Base-by-base conservation (phyloP, 192 early-diverging fungal genomes). In the Ramicandelaber brevisporus region DNA sequence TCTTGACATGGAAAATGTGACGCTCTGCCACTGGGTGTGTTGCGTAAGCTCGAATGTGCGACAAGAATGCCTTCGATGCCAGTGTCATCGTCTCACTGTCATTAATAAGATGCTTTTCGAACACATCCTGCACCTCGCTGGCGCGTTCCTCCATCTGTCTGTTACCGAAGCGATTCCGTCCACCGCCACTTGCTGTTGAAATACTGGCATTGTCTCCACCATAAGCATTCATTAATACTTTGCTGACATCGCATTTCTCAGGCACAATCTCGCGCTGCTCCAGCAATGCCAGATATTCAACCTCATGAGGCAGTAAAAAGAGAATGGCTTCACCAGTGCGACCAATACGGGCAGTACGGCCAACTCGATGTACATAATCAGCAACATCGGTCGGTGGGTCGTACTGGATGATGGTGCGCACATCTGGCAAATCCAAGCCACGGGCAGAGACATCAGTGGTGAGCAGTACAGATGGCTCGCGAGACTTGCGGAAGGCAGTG, bases 391-490 rank as follows among this genome's bases (percentile, higher is more conserved):
- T 56, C 6, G 93, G 93, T 21, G 87, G 76, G 45, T 99, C 93
- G 37, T 85, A 93, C 50, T 99, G 93, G 23, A 99, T 59, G 43
- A 99, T 84, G 26, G 61, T 63, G 14, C 66, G 61, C 13, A 96
- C 80, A 45, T 93, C 74, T 14, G 89, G 85, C 26, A 99, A 48
- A 68, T 99, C 93, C 24, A 99, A 60, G 18, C 93, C 93, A 48
- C 93, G 78, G 2, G 93, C 89, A 1, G 89, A 85, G 2, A 99
- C 87, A 52, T 95, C 89, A 1, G 93, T 99, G 33, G 80, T 85
- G 43, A 99, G 63, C 15, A 99, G 54, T 11, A 99, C 57, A 20
- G 77, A 67, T n/a, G 59, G 55, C 6, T 51, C 21, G 1, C 17
- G 40, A 7, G 58, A 27, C 24, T 57, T 47, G 18, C 66, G 61